Base-by-base conservation (phyloP, 495 filamentous ascomycete species). In the Aspergillus bertholletiae region DNA sequence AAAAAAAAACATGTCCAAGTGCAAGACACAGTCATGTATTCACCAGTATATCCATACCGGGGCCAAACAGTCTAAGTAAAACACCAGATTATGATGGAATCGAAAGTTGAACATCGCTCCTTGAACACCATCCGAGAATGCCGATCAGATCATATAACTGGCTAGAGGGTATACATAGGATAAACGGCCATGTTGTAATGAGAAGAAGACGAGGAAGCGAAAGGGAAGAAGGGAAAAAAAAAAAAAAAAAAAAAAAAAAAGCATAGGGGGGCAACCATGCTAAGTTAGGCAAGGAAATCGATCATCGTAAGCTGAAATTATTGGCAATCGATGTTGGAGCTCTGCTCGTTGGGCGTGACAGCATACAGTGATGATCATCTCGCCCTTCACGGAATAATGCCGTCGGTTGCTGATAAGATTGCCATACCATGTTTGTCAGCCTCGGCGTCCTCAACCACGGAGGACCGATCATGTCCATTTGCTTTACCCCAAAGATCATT, bases 341-440 rank as follows among this genome's bases (percentile, higher is more conserved):
- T n/a, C n/a, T n/a, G n/a, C n/a, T n/a, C n/a, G n/a, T n/a, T n/a
- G n/a, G n/a, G n/a, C n/a, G n/a, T n/a, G n/a, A n/a, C 20, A 44
- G 11, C 7, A 4, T 15, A 34, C 30, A 35, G 13, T 8, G 17
- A 17, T 49, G n/a, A 2, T 5, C 44, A 40, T 23, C 43, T 27
- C 28, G 7, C 12, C 34, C 20, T 13, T 47, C 18, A 59, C 6
- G 49, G 57, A 47, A 60, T 30, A 39, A 60, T 49, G n/a, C 53
- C 59, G 21, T 55, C 53, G 30, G 59, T 62, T 18, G 55, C 49
- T 8, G 59, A 50, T 18, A 53, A 43, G 26, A 49, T 56, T 40
- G 55, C 49, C 49, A 55, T 53, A 3, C 53, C 49, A 32, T 56
- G 52, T 43, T 53, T 57, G 12, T 50, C 46, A 2, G 21, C 26